Evolutionary conservation across 345 rosid genomes (phyloP).

Genomic region (Physaria fendleri): DNA sequence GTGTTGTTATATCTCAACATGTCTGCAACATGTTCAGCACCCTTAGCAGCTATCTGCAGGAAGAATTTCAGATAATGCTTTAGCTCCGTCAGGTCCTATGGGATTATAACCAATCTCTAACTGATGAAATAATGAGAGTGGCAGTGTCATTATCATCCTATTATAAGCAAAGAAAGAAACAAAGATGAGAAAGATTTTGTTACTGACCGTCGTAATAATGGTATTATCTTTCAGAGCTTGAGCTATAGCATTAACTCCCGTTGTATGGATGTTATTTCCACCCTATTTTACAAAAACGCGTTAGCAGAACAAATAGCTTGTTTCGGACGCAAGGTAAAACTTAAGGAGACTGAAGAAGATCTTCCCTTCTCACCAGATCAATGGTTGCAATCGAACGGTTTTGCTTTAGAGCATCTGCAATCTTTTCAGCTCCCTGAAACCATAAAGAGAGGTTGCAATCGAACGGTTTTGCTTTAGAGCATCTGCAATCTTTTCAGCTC

Average conservation of each 20-base stretch:
- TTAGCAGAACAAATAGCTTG: not conserved
- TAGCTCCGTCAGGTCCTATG: constrained; percentile 78
- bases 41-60: constrained; percentile 82
- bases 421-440: constrained; percentile 74
- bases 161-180: not conserved
- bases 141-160: constrained; percentile 11
- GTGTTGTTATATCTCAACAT: constrained; percentile 84
- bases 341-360: constrained; percentile 2
- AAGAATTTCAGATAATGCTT: constrained; percentile 78
- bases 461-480: constrained; percentile 81
- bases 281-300: constrained; percentile 44
- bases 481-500: constrained; percentile 78
- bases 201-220: constrained; percentile 61
- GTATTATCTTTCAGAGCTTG: constrained; percentile 71
- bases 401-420: constrained; percentile 85
- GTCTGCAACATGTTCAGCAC: constrained; percentile 79
- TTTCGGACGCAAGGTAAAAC: not conserved
- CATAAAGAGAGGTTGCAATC: constrained; percentile 46
- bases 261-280: constrained; percentile 81
- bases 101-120: constrained; percentile 94
- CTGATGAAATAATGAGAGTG: constrained; percentile 33
- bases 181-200: constrained; percentile 9
- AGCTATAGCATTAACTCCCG: constrained; percentile 70
- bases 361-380: constrained; percentile 63
- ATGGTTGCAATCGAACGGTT: constrained; percentile 63